Evolutionary conservation across 2,329 filamentous ascomycete genomes (phyloP).

Genomic region (Penicillium paneum): DNA sequence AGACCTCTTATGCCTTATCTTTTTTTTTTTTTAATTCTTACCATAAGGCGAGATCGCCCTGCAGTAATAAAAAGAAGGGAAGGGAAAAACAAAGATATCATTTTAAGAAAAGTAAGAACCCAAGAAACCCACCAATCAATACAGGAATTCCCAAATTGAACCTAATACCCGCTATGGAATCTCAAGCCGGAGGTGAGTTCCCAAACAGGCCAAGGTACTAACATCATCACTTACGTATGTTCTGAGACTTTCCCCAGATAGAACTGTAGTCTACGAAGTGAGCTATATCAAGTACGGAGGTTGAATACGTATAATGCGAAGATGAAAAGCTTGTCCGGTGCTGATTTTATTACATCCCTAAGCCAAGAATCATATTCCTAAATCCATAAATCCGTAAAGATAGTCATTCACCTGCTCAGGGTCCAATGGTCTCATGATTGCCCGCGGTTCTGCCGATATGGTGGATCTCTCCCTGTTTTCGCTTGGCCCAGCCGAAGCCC

Average conservation of each 20-base stretch:
- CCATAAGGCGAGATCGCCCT: conserved; percentile 6
- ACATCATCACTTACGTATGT: conserved; percentile 29
- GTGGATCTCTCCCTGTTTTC: conserved; percentile 10
- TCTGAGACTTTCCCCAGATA: neutral
- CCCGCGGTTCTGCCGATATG: conserved; percentile 23
- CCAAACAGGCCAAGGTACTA: conserved; percentile 14
- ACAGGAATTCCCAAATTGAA: neutral
- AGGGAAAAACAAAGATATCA: neutral
- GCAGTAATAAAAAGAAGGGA: neutral
- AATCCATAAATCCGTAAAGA: neutral
- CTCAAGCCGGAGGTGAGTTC: conserved; percentile 18
- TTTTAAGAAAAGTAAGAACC: neutral
- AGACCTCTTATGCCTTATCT: neutral
- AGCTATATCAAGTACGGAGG: neutral
- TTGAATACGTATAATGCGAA: neutral
- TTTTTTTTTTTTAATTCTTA: neutral
- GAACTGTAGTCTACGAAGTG: too few species aligned
- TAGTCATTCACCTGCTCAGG: neutral
- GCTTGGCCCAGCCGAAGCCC: conserved; percentile 24
- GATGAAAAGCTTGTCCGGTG: conserved; percentile 15
- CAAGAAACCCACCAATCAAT: neutral
- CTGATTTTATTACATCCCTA: neutral
- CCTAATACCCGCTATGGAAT: conserved; percentile 7
- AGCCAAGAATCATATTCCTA: neutral
- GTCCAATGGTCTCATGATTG: conserved; percentile 9